These are phyloP conservation scores for Rubroboletus satanas DNA, from an alignment of 768 basidiomycete genomes.

Conservation along the genomic window DNA sequence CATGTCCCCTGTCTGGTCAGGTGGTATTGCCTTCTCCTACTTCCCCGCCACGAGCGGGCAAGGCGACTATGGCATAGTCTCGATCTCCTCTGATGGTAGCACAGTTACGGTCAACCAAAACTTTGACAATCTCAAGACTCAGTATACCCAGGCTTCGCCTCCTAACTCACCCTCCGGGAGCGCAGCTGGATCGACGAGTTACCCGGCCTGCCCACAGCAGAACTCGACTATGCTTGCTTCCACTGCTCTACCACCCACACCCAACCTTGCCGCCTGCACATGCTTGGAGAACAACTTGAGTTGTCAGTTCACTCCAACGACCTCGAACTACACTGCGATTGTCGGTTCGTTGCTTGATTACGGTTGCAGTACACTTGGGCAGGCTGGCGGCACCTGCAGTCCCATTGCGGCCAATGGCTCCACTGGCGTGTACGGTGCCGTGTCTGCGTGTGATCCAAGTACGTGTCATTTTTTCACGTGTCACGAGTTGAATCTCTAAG, in stretches of 20 bases:
- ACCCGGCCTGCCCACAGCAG: conserved; percentile 58
- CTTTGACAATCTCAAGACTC: conserved; percentile 58
- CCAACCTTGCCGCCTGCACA: conserved; percentile 72
- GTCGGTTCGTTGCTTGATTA: conserved; percentile 61
- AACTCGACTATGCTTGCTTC: conserved; percentile 63
- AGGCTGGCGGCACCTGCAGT: conserved; percentile 55
- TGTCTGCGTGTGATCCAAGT: conserved; percentile 82
- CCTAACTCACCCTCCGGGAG: conserved; percentile 62
- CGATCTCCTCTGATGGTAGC: conserved; percentile 57
- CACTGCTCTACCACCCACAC: conserved; percentile 75
- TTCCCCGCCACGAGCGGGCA: conserved; percentile 74
- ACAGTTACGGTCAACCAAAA: conserved; percentile 69
- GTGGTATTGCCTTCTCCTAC: conserved; percentile 86
- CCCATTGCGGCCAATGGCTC: conserved; percentile 71
- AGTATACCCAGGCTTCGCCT: conserved; percentile 55
- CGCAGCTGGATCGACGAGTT: conserved; percentile 47
- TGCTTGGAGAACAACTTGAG: conserved; percentile 67
- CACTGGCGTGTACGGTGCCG: conserved; percentile 69
- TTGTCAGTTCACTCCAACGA: conserved; percentile 69
- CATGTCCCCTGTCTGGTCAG: conserved; percentile 81
- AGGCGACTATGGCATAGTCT: conserved; percentile 85
- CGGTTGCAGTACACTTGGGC: conserved; percentile 65
- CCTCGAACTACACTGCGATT: conserved; percentile 55
- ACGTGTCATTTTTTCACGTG: conserved; percentile 24
- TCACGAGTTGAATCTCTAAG: not conserved